Base-by-base conservation (phyloP, 2,329 filamentous ascomycete species). In the Metarhizium guizhouense region DNA sequence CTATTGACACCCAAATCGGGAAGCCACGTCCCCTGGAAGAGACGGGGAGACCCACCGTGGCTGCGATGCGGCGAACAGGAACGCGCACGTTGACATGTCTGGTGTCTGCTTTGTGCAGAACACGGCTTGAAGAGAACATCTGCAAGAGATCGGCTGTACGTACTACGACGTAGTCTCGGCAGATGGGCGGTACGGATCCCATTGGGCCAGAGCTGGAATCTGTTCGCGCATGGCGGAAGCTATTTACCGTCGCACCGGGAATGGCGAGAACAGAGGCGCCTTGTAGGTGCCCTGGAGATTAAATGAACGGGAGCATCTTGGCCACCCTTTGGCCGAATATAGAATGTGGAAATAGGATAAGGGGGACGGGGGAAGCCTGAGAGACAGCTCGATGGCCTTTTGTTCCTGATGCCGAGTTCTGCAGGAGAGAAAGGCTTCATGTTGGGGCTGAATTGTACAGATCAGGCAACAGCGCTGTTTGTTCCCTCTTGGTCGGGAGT, bases 1-100 rank as follows among this genome's bases (percentile, higher is more conserved):
- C 65, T 71, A 71, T 71, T 71, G 65, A 69, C 47, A 57, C 61
- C 68, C 67, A 58, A 61, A 71, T 68, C 57, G 57, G 68, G 66
- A 54, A 61, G 60, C 58, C 52, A 52, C 49, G 38, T 58, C 34
- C 45, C 32, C 32, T 34, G 32, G 10, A 34, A 3, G 32, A 34
- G 32, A 34, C 49, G 45, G 47, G 32, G 34, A 50, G 42, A 18
- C 49, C 55, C 56, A 59, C 50, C 38, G 49, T 54, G 56, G 57
- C 55, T 56, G 51, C 51, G 20, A 25, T 4, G 18, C 34, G 45
- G 38, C 54, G 86, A 53, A 55, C 47, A 52, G 55, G 30, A 40
- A 47, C 20, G 18, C 18, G 40, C 53, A 53, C 42, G 32, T 20
- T 45, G 11, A 32, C 36, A 52, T 36, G n/a, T 30, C 43, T 25